These are phyloP conservation scores for Aspergillus sp. DNA, from an alignment of 2,329 filamentous ascomycete species.

Conservation along the genomic window DNA sequence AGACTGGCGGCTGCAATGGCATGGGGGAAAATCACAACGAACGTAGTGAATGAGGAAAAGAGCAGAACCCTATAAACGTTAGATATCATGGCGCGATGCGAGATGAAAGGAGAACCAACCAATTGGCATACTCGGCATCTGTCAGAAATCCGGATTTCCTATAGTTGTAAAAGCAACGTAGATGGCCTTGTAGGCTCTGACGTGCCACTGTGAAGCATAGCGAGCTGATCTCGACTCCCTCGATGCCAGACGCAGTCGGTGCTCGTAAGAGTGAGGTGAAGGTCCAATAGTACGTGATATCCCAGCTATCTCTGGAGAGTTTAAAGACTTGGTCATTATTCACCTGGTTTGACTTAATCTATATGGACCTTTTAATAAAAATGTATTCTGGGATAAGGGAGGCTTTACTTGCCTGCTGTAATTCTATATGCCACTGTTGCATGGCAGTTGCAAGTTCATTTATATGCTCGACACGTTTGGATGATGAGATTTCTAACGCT, in stretches of 20 bases:
- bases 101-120: slow-evolving; percentile 4
- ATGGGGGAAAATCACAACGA: slow-evolving; percentile 17
- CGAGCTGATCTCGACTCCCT: slow-evolving; percentile 7
- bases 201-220: slow-evolving; percentile 15
- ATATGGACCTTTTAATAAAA: background rate
- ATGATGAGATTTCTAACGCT: slow-evolving; percentile 2
- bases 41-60: slow-evolving; percentile 18
- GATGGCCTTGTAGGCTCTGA: slow-evolving; percentile 10
- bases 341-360: slow-evolving; percentile 9
- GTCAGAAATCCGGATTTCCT: slow-evolving; percentile 4
- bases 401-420: slow-evolving; percentile 4
- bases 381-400: background rate
- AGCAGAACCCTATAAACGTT: slow-evolving; percentile 21
- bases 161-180: slow-evolving; percentile 11
- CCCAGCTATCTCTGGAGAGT: slow-evolving; percentile 12
- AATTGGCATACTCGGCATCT: slow-evolving; percentile 15
- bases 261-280: slow-evolving; percentile 11
- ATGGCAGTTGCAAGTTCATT: slow-evolving; percentile 5
- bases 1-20: slow-evolving; percentile 9
- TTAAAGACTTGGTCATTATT: slow-evolving; percentile 7
- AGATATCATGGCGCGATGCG: too few species aligned
- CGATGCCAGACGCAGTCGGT: slow-evolving; percentile 3
- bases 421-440: slow-evolving; percentile 6
- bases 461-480: slow-evolving; percentile 5
- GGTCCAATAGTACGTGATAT: slow-evolving; percentile 16